These are phyloP conservation scores for Saccharomycopsis olivae DNA, from an alignment of 805 yeast species.

Conservation along the genomic window DNA sequence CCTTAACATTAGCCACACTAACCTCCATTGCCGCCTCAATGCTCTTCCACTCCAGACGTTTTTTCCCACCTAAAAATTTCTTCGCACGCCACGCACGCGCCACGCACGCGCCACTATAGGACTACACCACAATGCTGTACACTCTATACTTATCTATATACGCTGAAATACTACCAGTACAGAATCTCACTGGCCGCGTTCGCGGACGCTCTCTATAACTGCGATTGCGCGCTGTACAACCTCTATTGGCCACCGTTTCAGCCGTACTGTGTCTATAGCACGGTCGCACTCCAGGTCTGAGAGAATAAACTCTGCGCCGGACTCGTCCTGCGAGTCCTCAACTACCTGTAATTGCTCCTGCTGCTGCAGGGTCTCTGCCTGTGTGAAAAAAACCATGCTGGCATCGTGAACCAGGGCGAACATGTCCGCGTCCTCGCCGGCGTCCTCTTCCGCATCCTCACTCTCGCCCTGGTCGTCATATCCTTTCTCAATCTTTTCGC, in stretches of 20 bases:
- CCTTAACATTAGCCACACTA: background rate
- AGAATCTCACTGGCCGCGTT: background rate
- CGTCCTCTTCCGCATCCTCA: background rate
- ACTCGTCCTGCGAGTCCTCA: background rate
- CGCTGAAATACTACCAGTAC: no score
- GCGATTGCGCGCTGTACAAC: background rate
- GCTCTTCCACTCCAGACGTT: background rate
- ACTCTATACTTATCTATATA: background rate
- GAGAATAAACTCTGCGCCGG: background rate
- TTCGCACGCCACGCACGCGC: background rate
- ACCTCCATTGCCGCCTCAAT: constrained; percentile 5
- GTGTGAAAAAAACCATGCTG: background rate
- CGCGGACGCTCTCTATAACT: background rate
- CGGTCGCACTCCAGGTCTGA: background rate
- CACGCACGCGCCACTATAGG: background rate
- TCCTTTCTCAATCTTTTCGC: background rate
- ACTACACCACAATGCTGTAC: background rate
- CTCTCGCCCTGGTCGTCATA: background rate
- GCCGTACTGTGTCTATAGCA: background rate
- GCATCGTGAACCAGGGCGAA: background rate
- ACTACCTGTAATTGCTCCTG: background rate
- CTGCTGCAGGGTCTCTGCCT: background rate
- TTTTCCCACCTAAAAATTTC: background rate
- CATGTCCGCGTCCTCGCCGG: background rate
- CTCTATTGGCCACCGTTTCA: background rate